A percentile compares a stretch with the other conserved stretches of the same genome.
phyloP scores from a whole-genome alignment of 2,329 filamentous ascomycete genomes.

The Cytospora leucostoma region DNA sequence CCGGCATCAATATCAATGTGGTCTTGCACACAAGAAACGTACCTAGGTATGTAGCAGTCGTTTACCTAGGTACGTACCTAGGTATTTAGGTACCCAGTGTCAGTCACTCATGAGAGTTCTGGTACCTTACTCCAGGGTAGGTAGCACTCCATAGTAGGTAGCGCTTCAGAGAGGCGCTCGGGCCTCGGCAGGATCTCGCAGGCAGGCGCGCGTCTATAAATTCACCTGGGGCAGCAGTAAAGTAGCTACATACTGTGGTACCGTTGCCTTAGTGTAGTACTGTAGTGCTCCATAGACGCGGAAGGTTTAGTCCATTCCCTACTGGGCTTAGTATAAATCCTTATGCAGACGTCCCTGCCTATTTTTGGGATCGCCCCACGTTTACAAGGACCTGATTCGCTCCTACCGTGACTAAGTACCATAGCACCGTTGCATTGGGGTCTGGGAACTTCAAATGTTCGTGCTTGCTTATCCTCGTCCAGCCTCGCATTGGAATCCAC shows the following conservation, averaged over 20 bases:
- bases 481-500: not conserved
- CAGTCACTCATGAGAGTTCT: no score
- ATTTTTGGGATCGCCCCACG: not conserved
- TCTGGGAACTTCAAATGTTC: not conserved
- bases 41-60: not conserved
- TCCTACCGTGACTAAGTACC: not conserved
- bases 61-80: no score
- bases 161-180: constrained; percentile 3
- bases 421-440: not conserved
- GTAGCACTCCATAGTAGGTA: not conserved
- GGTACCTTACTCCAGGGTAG: not conserved
- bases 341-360: not conserved
- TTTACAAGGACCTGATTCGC: not conserved
- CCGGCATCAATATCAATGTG: no score
- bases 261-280: not conserved
- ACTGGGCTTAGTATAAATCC: not conserved
- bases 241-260: not conserved
- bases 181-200: constrained; percentile 16
- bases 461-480: not conserved
- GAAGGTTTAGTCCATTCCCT: not conserved
- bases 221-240: not conserved
- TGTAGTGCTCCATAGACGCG: not conserved
- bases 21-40: no score
- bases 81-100: no score
- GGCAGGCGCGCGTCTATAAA: constrained; percentile 28